These are phyloP conservation scores for Trichoderma aggressivum DNA, from an alignment of 2,329 filamentous ascomycete genomes.

Conservation along the genomic window DNA sequence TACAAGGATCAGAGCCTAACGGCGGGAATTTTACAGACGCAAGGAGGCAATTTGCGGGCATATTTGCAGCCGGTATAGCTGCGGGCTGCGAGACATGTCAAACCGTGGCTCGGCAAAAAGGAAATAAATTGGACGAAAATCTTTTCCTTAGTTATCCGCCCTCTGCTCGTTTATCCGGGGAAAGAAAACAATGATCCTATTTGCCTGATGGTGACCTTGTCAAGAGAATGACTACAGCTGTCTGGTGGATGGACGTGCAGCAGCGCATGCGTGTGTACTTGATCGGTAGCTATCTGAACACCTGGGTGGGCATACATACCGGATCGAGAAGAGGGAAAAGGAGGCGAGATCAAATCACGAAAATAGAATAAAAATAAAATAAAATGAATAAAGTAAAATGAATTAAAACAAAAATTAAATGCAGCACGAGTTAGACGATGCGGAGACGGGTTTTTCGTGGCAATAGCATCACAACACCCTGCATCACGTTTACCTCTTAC, in stretches of 20 bases:
- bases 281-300: neutral
- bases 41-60: neutral
- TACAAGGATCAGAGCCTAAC: neutral
- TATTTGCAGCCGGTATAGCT: neutral
- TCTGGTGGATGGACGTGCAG: conserved; percentile 17
- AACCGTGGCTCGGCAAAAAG: neutral
- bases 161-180: conserved; percentile 5
- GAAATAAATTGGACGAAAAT: neutral
- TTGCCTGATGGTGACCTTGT: conserved; percentile 10
- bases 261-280: conserved; percentile 5
- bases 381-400: neutral
- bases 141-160: neutral
- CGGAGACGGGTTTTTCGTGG: neutral
- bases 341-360: neutral
- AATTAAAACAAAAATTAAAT: neutral
- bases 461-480: neutral
- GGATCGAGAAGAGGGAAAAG: neutral
- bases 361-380: neutral
- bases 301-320: conserved; percentile 12
- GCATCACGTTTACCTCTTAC: neutral
- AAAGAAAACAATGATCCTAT: conserved; percentile 10
- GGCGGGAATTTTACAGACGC: neutral
- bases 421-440: neutral
- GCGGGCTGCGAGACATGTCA: neutral
- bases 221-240: neutral